Evolutionary conservation across 371 early-diverging fungal species (phyloP), one percentile per base, ranked within the genome.

Genomic region (Mortierella sp.): DNA sequence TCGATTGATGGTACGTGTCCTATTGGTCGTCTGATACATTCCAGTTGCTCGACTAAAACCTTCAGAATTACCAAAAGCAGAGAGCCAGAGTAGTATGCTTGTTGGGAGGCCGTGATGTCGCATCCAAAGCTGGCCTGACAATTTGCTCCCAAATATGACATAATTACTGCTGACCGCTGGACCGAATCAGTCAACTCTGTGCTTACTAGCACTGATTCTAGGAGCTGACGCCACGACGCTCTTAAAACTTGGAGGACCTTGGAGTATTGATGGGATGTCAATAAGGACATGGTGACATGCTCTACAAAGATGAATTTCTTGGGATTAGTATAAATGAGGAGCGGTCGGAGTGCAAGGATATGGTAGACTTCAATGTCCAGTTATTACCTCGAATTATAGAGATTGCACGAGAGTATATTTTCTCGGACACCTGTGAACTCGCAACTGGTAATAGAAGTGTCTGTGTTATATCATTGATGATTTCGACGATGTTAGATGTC

Each of bases 191-290:
- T 8, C 45, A 5, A n/a, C 6, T 9, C 8, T 11, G 47, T 19
- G 11, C 15, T 24, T 41, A 52, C 33, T 28, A 22, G 52, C 4
- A 7, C 19, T 16, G 61, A 36, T 43, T 22, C 55, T 11, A 69
- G 36, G 4, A 60, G 24, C n/a, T 57, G 63, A 19, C 15, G 11
- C 70, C 70, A 69, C 19, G 63, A 69, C 15, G 57, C 22, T 10
- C 4, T 32, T 16, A 63, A 15, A 2, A 28, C 70, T 32, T 55
- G 43, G 22, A 69, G 43, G 11, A 57, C 52, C 32, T 55, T 53
- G 9, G 3, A 16, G 58, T 55, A 69, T 41, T 69, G 70, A 7
- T 45, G 16, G 24, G 58, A 69, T 16, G 70, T 69, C 52, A 69
- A 52, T 0, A 63, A 36, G 2, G 63, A 45, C 1, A 36, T 40